These are phyloP conservation scores for Penicillium cinerascens DNA, from an alignment of 495 filamentous ascomycete genomes.

Conservation along the genomic window DNA sequence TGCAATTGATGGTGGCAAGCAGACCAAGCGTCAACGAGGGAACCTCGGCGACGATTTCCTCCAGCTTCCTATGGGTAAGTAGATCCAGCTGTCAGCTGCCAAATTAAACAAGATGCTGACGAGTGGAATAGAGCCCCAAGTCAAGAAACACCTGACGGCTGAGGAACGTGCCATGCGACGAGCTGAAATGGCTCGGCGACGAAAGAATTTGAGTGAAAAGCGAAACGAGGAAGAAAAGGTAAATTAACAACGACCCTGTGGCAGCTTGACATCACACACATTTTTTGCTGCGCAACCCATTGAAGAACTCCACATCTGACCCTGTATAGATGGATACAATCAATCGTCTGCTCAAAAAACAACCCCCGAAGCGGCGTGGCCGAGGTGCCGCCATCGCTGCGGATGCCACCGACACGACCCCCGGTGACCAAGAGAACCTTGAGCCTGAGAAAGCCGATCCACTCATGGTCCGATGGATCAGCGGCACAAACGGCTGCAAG, in stretches of 20 bases:
- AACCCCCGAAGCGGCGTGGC: conserved; percentile 79
- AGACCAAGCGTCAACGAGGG: conserved; percentile 85
- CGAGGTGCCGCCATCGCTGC: conserved; percentile 38
- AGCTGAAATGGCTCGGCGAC: conserved; percentile 90
- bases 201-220: conserved; percentile 97
- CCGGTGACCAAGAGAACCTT: conserved; percentile 54
- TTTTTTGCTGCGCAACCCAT: not conserved
- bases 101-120: conserved; percentile 11
- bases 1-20: conserved; percentile 65
- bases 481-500: conserved; percentile 61
- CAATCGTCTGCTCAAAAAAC: conserved; percentile 93
- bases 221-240: conserved; percentile 99
- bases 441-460: conserved; percentile 58
- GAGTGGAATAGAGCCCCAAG: conserved; percentile 70
- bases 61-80: conserved; percentile 78
- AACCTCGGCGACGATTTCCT: conserved; percentile 67
- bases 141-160: conserved; percentile 86
- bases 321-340: conserved; percentile 84
- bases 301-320: not conserved
- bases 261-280: not conserved
- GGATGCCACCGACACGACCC: conserved; percentile 45
- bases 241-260: conserved; percentile 5
- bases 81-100: not conserved
- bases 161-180: conserved; percentile 95
- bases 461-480: conserved; percentile 75